A percentile compares a stretch with the other conserved stretches of the same genome.
These are phyloP conservation scores for Dioscorea cayenensis DNA, from an alignment of 116 monocot species.

Conservation along the genomic window DNA sequence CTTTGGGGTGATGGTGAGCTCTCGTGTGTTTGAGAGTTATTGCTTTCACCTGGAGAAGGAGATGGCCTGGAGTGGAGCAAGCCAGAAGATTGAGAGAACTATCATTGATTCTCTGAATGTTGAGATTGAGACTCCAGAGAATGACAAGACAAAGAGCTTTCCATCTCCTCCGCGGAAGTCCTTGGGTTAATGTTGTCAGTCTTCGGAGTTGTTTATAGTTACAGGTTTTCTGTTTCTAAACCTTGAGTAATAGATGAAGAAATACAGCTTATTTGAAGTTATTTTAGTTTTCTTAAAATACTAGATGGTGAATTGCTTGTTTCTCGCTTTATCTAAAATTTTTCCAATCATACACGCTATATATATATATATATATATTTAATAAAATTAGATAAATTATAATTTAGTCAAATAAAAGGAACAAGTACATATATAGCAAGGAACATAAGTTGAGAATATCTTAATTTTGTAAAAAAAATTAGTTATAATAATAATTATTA, in stretches of 20 bases:
- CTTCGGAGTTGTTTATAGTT: neutral
- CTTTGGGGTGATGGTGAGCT: conserved; percentile 52
- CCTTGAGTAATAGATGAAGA: neutral
- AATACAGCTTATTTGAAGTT: neutral
- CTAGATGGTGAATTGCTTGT: neutral
- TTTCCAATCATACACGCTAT: too few species aligned
- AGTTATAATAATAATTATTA: too few species aligned
- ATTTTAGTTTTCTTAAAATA: neutral
- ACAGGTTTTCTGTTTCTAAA: neutral
- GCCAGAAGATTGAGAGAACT: neutral
- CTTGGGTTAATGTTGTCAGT: neutral
- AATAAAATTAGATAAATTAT: too few species aligned
- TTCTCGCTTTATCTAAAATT: too few species aligned
- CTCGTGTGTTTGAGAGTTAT: conserved; percentile 57
- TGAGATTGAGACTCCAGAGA: neutral
- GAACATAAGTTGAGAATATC: too few species aligned
- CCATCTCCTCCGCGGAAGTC: conserved; percentile 4
- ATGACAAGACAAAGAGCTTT: neutral
- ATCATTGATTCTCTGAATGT: neutral
- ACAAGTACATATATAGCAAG: too few species aligned
- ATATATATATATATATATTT: too few species aligned
- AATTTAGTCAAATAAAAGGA: too few species aligned
- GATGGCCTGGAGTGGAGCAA: conserved; percentile 12
- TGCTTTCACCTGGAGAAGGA: conserved; percentile 66
- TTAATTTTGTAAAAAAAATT: too few species aligned